Percentiles rank a stretch among this genome's conserved stretches.
These are phyloP conservation scores for Epichloe sp. DNA, from an alignment of 2,329 filamentous ascomycete species.

Conservation along the genomic window DNA sequence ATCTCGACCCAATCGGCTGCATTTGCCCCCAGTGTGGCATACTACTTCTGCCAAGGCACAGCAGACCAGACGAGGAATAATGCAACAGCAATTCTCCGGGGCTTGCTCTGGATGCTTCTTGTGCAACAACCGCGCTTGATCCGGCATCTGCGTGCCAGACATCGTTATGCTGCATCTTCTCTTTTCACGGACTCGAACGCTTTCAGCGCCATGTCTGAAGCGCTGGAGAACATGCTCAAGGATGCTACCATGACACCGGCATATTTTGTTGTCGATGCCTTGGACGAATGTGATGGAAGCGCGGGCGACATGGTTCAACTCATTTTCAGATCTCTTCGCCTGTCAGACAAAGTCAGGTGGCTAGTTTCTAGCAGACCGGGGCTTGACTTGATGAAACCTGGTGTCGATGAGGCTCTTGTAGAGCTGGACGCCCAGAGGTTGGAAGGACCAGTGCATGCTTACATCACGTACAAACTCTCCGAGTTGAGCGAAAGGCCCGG, in stretches of 20 bases:
- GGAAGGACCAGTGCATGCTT: constrained; percentile 22
- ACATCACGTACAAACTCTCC: constrained; percentile 23
- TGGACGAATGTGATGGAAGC: constrained; percentile 30
- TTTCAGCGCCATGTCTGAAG: constrained; percentile 18
- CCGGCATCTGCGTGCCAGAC: constrained; percentile 22
- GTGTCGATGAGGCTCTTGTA: constrained; percentile 21
- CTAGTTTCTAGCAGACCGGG: constrained; percentile 26
- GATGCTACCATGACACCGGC: constrained; percentile 19
- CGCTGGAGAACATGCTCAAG: constrained; percentile 27
- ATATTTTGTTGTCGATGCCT: constrained; percentile 32
- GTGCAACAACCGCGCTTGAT: constrained; percentile 17
- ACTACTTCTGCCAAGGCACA: constrained; percentile 29
- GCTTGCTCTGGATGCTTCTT: constrained; percentile 26
- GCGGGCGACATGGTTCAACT: constrained; percentile 22
- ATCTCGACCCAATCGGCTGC: constrained; percentile 7
- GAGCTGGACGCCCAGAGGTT: constrained; percentile 25
- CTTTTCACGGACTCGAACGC: constrained; percentile 27
- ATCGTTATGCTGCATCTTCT: constrained; percentile 17
- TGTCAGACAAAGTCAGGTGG: constrained; percentile 22
- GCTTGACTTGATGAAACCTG: constrained; percentile 13
- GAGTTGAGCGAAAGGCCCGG: neutral
- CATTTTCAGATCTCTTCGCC: constrained; percentile 16
- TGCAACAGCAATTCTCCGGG: constrained; percentile 22
- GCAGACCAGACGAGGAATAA: constrained; percentile 18
- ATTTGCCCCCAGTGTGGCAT: constrained; percentile 9